A percentile compares a stretch with the other conserved stretches of the same genome.
phyloP scores from a whole-genome alignment of 768 basidiomycete species.

The Serpula lacrymans region DNA sequence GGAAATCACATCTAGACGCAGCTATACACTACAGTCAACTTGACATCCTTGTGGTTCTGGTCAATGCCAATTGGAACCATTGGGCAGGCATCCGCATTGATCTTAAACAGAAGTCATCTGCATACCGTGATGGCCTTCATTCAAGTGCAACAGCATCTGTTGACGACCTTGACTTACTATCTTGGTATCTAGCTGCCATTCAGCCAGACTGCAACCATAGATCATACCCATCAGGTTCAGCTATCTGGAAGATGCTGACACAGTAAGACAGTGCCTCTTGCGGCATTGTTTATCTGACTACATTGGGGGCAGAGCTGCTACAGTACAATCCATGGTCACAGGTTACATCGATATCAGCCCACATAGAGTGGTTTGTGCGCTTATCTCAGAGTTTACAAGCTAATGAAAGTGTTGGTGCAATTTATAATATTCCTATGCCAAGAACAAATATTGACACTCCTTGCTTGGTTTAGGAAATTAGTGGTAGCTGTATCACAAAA shows the following conservation, averaged over 20 bases:
- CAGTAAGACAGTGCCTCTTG: conserved; percentile 1
- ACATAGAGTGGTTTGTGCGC: conserved; percentile 2
- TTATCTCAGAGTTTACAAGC: neutral
- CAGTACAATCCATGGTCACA: neutral
- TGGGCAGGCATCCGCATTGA: conserved; percentile 6
- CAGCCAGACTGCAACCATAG: neutral
- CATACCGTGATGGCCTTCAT: conserved; percentile 7
- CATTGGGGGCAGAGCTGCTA: neutral
- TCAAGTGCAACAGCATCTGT: neutral
- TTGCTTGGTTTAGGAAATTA: neutral
- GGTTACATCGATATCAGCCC: neutral
- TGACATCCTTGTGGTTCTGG: conserved; percentile 4
- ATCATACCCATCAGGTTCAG: neutral
- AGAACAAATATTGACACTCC: neutral
- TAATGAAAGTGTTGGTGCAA: neutral
- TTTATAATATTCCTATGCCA: neutral
- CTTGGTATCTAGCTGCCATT: neutral
- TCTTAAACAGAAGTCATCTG: neutral
- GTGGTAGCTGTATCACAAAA: neutral
- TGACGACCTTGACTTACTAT: neutral
- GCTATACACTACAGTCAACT: neutral
- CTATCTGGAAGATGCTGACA: too few relatives aligned
- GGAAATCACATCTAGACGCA: neutral
- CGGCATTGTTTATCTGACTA: neutral
- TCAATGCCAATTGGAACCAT: conserved; percentile 3